Evolutionary conservation across 1,139 yeast species (phyloP), one percentile per base, ranked within the genome.

Genomic region (Pichia inconspicua): DNA sequence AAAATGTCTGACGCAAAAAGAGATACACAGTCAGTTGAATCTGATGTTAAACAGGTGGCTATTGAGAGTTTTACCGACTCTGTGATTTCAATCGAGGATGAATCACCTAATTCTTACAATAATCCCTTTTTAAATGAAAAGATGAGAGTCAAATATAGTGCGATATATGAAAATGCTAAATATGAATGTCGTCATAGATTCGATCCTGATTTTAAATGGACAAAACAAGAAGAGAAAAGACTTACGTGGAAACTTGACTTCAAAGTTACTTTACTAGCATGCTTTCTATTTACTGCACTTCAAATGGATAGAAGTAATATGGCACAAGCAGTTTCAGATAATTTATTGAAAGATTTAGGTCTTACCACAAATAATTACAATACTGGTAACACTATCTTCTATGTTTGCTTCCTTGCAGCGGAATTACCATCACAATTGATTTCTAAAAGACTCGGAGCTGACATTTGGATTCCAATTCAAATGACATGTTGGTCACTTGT

Each of bases 351-450:
- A 0, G 79, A 77, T 53, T 60, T 75, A 50, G 56, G 62, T 1
- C 53, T 77, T 53, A 69, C 71, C 25, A 74, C 78, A 25, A 62
- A 72, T 51, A 71, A 77, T 49, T 75, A 72, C 60, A 78, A 78
- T 56, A 57, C 63, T 31, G 81, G 78, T 7, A 70, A 68, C 52
- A 75, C 79, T 11, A 63, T 76, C 37, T 69, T 69, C 48, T 64
- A 69, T 47, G 64, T 72, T 11, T 64, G 73, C 42, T 78, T 77
- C 56, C 60, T 78, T 48, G 58, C 62, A 12, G 73, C 78, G 12
- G 82, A 78, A 58, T 62, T 78, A 19, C 82, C 82, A 0, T 77
- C 82, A 1, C 81, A 77, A 57, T 62, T 77, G 55, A 56, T 77
- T 22, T 72, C 79, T 11, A 77, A 78, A 56, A 68, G 66, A 48